phyloP scores from a whole-genome alignment of 2,329 filamentous ascomycete genomes.

The Leptographium procerum region DNA sequence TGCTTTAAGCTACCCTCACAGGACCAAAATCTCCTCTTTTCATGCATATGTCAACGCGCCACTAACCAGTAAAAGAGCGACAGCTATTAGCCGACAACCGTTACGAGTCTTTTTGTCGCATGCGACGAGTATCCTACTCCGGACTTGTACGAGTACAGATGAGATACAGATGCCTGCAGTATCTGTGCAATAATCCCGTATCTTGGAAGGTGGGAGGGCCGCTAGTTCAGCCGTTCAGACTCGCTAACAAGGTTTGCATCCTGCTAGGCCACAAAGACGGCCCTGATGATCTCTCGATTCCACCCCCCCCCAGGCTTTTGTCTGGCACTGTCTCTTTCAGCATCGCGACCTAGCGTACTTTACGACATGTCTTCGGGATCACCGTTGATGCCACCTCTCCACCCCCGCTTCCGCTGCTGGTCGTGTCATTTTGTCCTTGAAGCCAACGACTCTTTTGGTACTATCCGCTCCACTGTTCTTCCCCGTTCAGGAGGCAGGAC shows the following conservation, averaged over 20 bases:
- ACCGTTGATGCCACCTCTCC: background rate
- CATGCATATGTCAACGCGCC: background rate
- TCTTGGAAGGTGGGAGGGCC: background rate
- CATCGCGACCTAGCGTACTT: background rate
- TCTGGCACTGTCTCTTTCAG: background rate
- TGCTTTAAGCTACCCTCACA: background rate
- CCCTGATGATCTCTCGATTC: background rate
- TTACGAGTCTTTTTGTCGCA: too few species aligned
- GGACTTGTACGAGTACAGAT: too few species aligned
- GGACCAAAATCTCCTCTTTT: background rate
- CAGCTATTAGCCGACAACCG: background rate
- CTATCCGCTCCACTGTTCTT: background rate
- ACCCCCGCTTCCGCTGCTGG: background rate
- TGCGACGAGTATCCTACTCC: background rate
- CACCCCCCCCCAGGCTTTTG: background rate
- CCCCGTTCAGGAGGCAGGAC: background rate
- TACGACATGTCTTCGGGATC: slow-evolving; percentile 2
- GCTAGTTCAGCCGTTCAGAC: background rate
- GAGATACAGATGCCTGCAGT: background rate
- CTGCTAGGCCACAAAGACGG: background rate
- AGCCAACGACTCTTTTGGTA: background rate
- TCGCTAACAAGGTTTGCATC: background rate
- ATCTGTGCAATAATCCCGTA: background rate
- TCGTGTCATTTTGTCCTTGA: background rate
- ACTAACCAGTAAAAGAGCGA: background rate